Conservation (phyloP, 1,284 basidiomycete species). For the Microbotryum violaceum region DNA sequence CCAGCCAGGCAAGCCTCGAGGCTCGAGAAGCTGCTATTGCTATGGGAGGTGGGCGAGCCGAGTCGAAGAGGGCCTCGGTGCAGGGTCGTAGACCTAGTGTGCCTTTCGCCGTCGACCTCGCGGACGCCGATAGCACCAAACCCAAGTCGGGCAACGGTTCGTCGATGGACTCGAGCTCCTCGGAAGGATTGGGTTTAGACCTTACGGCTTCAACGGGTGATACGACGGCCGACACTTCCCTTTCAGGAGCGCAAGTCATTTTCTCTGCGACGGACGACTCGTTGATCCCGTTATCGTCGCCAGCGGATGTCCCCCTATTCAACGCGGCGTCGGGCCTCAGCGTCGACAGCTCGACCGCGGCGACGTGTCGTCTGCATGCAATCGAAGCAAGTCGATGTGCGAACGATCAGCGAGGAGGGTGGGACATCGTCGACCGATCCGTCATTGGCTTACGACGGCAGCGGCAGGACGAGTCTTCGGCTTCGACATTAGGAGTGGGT, state of each 20-base stretch:
- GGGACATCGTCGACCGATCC: conserved; percentile 52
- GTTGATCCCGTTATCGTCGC: conserved; percentile 16
- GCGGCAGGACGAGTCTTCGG: conserved; percentile 34
- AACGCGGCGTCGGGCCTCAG: conserved; percentile 3
- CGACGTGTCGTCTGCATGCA: conserved; percentile 37
- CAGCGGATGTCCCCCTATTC: conserved; percentile 4
- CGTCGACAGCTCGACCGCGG: not conserved
- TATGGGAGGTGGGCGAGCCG: not conserved
- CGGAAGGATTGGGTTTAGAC: not conserved
- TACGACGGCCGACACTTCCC: not conserved
- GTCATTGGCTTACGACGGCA: conserved; percentile 58
- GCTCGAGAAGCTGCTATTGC: not conserved
- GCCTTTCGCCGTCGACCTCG: too few relatives aligned
- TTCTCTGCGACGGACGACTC: conserved; percentile 57
- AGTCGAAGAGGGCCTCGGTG: too few relatives aligned
- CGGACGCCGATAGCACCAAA: too few relatives aligned
- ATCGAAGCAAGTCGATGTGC: conserved; percentile 52
- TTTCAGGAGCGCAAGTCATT: not conserved
- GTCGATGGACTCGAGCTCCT: too few relatives aligned
- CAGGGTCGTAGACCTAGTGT: too few relatives aligned
- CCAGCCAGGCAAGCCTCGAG: not conserved
- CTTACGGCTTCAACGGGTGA: conserved; percentile 11
- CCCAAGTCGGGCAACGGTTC: too few relatives aligned
- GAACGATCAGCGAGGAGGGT: conserved; percentile 59
- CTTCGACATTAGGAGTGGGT: not conserved